These are phyloP conservation scores for Vicia sativa DNA, from an alignment of 306 rosid species.

Conservation along the genomic window DNA sequence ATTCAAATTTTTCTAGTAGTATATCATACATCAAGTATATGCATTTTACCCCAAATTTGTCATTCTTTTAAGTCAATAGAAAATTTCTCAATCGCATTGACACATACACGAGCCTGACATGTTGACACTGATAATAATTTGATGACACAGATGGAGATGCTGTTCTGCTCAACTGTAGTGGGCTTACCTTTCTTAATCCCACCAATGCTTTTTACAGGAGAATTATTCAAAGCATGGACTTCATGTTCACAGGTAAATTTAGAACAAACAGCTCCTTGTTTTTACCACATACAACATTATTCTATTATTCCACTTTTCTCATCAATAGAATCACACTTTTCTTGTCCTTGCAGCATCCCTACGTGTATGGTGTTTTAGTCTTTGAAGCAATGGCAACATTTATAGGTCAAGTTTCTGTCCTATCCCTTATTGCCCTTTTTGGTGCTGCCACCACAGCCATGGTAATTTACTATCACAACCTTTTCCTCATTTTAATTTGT, in stretches of 20 bases:
- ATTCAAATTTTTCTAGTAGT: no score
- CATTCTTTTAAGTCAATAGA: no score
- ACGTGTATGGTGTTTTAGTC: slow-evolving; percentile 85
- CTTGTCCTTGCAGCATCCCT: slow-evolving; percentile 74
- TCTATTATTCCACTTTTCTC: slow-evolving; percentile 3
- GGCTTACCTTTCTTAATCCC: slow-evolving; percentile 95
- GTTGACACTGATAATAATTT: not conserved
- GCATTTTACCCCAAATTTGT: no score
- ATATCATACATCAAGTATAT: no score
- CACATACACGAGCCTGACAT: no score
- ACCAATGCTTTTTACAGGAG: slow-evolving; percentile 95
- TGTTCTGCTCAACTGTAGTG: slow-evolving; percentile 90
- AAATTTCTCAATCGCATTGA: no score
- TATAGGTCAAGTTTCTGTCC: slow-evolving; percentile 92
- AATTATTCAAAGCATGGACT: slow-evolving; percentile 88
- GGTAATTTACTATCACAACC: slow-evolving; percentile 57
- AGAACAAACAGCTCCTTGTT: slow-evolving; percentile 22
- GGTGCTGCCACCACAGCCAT: slow-evolving; percentile 98
- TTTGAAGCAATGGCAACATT: slow-evolving; percentile 96
- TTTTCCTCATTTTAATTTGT: slow-evolving; percentile 29
- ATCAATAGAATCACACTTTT: slow-evolving; percentile 29
- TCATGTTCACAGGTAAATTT: slow-evolving; percentile 82
- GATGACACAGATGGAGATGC: slow-evolving; percentile 86
- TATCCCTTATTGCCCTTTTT: slow-evolving; percentile 87
- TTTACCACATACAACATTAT: not conserved